Conservation (phyloP, 2,329 filamentous ascomycete species). For the Ascocoryne sarcoides region DNA sequence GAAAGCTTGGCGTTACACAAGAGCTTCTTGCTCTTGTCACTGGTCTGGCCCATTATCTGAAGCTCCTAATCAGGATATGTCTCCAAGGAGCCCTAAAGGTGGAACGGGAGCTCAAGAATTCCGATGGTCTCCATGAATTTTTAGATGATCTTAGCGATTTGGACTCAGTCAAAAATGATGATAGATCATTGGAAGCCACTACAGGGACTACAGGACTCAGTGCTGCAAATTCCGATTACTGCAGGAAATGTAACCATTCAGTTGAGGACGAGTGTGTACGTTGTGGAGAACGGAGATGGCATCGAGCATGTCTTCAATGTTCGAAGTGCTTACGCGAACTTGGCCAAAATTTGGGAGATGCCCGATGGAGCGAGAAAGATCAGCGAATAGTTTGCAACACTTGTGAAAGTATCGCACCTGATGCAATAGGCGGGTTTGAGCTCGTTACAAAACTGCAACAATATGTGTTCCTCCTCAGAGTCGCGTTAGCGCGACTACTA, state of each 20-base stretch:
- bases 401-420: constrained; percentile 52
- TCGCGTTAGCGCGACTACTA: constrained; percentile 81
- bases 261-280: constrained; percentile 91
- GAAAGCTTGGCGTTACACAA: constrained; percentile 91
- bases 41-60: constrained; percentile 91
- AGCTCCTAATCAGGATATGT: constrained; percentile 93
- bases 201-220: constrained; percentile 58
- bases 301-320: constrained; percentile 67
- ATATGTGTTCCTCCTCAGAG: constrained; percentile 86
- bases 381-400: constrained; percentile 61
- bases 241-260: constrained; percentile 69
- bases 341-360: constrained; percentile 58
- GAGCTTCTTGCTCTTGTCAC: constrained; percentile 97
- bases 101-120: constrained; percentile 69
- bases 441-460: constrained; percentile 81
- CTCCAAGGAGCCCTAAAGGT: constrained; percentile 86
- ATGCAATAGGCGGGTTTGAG: constrained; percentile 52
- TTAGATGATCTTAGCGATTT: constrained; percentile 76
- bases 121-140: constrained; percentile 73
- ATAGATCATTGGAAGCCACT: constrained; percentile 58
- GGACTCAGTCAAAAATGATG: constrained; percentile 66
- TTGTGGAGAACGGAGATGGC: constrained; percentile 69
- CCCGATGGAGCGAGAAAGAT: constrained; percentile 59
- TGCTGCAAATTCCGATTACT: constrained; percentile 76
- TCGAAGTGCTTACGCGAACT: constrained; percentile 66